phyloP scores from a whole-genome alignment of 495 filamentous ascomycete species.

The Trichoderma asperelloides region DNA sequence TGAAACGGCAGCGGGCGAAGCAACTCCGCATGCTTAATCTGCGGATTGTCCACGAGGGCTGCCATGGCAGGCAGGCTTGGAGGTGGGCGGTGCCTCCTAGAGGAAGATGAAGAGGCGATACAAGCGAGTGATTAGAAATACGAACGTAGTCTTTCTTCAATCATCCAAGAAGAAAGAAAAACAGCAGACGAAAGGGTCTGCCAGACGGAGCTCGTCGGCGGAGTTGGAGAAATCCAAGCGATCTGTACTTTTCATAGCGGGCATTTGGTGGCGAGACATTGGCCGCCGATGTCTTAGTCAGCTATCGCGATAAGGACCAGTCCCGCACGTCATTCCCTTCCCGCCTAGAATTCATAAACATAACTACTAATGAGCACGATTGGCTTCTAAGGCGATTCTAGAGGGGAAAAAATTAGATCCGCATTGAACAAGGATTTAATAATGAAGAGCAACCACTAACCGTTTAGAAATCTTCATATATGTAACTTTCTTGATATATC shows the following conservation, averaged over 20 bases:
- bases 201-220: neutral
- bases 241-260: constrained; percentile 6
- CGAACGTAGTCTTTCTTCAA: neutral
- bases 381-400: neutral
- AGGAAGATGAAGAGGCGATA: neutral
- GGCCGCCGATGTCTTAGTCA: neutral
- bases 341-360: neutral
- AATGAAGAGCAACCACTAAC: too few species aligned
- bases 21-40: constrained; percentile 80
- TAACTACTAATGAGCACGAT: too few species aligned
- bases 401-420: too few species aligned
- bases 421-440: too few species aligned
- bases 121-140: too few species aligned
- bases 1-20: constrained; percentile 78
- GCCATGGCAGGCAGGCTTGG: constrained; percentile 13
- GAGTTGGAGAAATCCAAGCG: neutral
- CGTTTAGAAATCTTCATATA: too few species aligned
- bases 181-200: neutral
- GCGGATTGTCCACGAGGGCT: constrained; percentile 75
- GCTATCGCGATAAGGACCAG: neutral
- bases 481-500: too few species aligned
- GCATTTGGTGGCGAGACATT: neutral
- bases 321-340: neutral
- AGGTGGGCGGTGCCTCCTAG: neutral
- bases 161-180: neutral